Conservation (phyloP, 1,284 basidiomycete species). For the Anthracocystis walkeri region DNA sequence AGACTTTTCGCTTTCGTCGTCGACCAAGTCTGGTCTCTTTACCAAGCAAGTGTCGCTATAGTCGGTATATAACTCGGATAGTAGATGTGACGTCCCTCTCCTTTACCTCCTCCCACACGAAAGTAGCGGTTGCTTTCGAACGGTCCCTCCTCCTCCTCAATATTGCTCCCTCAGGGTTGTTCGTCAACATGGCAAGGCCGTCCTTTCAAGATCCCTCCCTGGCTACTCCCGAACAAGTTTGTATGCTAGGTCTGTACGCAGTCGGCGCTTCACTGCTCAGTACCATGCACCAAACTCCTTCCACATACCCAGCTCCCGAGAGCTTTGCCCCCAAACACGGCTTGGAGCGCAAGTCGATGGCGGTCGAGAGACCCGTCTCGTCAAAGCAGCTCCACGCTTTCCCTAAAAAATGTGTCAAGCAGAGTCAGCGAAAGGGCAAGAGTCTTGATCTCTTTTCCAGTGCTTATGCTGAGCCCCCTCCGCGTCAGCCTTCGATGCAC, state of each 20-base stretch:
- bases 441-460: slow-evolving; percentile 14
- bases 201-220: slow-evolving; percentile 1
- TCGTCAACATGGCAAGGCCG: background rate
- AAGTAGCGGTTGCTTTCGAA: background rate
- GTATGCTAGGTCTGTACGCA: slow-evolving; percentile 28
- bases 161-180: background rate
- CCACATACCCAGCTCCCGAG: background rate
- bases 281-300: slow-evolving; percentile 1
- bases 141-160: slow-evolving; percentile 1
- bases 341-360: background rate
- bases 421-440: slow-evolving; percentile 2
- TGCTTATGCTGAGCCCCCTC: background rate
- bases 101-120: background rate
- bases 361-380: background rate
- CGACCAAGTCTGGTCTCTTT: background rate
- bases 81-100: slow-evolving; percentile 4
- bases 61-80: slow-evolving; percentile 3
- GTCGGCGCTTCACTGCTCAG: slow-evolving; percentile 16
- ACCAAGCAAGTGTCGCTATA: background rate
- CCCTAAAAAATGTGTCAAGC: background rate
- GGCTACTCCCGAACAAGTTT: slow-evolving; percentile 19
- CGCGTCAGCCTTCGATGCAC: slow-evolving; percentile 1
- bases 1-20: background rate
- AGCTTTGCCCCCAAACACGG: background rate
- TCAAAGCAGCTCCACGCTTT: background rate